phyloP scores from a whole-genome alignment of 495 filamentous ascomycete species.

The Neurospora sp. region DNA sequence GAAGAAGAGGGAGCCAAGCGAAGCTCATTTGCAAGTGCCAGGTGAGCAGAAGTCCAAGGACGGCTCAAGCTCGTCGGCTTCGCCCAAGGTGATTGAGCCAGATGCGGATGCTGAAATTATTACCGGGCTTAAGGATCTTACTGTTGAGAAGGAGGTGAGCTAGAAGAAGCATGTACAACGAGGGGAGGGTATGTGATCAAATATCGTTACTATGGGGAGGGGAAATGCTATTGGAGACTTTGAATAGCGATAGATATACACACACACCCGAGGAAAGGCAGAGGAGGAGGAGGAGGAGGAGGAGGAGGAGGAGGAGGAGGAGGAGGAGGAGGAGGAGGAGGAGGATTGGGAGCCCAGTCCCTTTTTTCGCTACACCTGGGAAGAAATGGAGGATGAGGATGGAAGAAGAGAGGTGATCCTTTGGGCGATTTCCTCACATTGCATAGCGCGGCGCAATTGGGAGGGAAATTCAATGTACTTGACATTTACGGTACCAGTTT shows the following conservation, averaged over 20 bases:
- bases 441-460: conserved; percentile 23
- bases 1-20: background rate
- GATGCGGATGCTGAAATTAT: conserved; percentile 42
- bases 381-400: background rate
- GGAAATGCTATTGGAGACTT: background rate
- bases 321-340: background rate
- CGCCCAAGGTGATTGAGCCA: conserved; percentile 10
- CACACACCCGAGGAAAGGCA: background rate
- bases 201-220: background rate
- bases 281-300: background rate
- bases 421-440: conserved; percentile 3
- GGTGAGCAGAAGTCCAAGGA: background rate
- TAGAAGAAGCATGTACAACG: background rate
- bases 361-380: background rate
- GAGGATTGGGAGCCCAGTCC: background rate
- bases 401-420: background rate
- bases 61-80: background rate
- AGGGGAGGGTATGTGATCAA: background rate
- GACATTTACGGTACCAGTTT: background rate
- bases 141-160: conserved; percentile 21
- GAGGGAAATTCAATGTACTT: background rate
- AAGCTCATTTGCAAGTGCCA: background rate
- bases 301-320: background rate
- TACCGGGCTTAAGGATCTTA: conserved; percentile 37
- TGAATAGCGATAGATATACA: background rate